A percentile compares a stretch with the other conserved stretches of the same genome.
Evolutionary conservation across 108 stramenopile genomes (phyloP).

Genomic region (Nitzschia sp.): DNA sequence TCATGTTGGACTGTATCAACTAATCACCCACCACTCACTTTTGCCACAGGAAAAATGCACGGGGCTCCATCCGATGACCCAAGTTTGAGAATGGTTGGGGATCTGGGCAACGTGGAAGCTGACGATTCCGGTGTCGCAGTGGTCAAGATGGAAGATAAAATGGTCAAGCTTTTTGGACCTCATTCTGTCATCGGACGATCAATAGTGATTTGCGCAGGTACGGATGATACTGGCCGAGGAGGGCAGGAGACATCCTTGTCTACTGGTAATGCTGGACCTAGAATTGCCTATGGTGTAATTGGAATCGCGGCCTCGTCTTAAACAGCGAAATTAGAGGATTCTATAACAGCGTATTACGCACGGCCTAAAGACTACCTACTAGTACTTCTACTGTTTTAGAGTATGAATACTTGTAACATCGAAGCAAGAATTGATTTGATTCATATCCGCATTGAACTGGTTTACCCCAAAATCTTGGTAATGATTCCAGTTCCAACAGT

Average conservation of each 20-base stretch:
- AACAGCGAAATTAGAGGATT: no score
- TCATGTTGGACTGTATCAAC: background rate
- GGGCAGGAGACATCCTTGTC: conserved; percentile 85
- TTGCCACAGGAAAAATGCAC: conserved; percentile 62
- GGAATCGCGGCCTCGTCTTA: conserved; percentile 60
- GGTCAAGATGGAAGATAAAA: conserved; percentile 74
- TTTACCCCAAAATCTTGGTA: conserved; percentile 72
- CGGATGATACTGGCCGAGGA: conserved; percentile 91
- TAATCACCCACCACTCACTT: background rate
- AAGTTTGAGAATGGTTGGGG: conserved; percentile 82
- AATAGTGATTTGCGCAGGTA: conserved; percentile 82
- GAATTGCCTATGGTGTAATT: conserved; percentile 88
- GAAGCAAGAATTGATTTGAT: no score
- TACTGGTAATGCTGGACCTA: conserved; percentile 90
- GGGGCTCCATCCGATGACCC: conserved; percentile 86
- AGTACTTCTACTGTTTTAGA: no score
- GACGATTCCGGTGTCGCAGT: conserved; percentile 64
- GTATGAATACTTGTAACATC: no score
- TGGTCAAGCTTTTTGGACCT: conserved; percentile 90
- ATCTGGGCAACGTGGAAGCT: conserved; percentile 78
- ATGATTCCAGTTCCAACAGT: conserved; percentile 99
- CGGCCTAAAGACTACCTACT: background rate
- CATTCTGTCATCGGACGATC: conserved; percentile 93
- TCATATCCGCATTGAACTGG: background rate
- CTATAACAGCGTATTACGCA: background rate